These are phyloP conservation scores for Eimeria praecox DNA, from an alignment of 169 alveolate species.

Conservation along the genomic window DNA sequence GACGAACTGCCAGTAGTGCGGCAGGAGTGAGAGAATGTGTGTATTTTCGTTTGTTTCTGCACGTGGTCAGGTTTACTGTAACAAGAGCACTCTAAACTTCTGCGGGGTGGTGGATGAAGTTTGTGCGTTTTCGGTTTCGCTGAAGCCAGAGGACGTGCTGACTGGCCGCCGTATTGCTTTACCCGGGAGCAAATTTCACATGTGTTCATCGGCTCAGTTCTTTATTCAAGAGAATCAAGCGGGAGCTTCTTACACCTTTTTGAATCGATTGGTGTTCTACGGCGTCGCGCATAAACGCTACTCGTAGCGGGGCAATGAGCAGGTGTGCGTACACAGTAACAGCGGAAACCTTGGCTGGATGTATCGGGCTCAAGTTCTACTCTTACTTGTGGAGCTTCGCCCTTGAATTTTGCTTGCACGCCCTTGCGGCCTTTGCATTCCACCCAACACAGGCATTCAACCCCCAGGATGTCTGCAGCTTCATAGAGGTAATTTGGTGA, in stretches of 20 bases:
- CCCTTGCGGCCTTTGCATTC: neutral
- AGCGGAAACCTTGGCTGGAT: neutral
- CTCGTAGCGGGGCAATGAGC: neutral
- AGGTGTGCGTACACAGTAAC: neutral
- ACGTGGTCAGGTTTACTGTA: slow-evolving; percentile 31
- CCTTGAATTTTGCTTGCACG: too few relatives aligned
- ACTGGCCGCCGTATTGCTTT: slow-evolving; percentile 10
- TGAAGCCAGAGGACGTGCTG: slow-evolving; percentile 17
- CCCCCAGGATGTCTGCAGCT: neutral
- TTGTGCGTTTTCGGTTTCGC: slow-evolving; percentile 45
- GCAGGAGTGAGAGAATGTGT: too few relatives aligned
- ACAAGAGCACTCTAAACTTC: slow-evolving; percentile 15
- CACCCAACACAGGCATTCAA: neutral
- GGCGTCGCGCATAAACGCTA: slow-evolving; percentile 51
- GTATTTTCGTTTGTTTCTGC: neutral
- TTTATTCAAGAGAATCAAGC: slow-evolving; percentile 46
- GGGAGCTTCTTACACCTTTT: slow-evolving; percentile 24
- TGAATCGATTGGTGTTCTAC: slow-evolving; percentile 17
- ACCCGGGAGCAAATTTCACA: slow-evolving; percentile 56
- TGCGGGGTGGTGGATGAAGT: slow-evolving; percentile 61
- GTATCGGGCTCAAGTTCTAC: neutral
- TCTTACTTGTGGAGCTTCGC: too few relatives aligned
- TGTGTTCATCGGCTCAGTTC: slow-evolving; percentile 64
- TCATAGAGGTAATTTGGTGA: neutral
- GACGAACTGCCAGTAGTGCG: too few relatives aligned